Evolutionary conservation across 305 asterid genomes (phyloP), one percentile per base, ranked within the genome.

Genomic region (Solanum hybrid): DNA sequence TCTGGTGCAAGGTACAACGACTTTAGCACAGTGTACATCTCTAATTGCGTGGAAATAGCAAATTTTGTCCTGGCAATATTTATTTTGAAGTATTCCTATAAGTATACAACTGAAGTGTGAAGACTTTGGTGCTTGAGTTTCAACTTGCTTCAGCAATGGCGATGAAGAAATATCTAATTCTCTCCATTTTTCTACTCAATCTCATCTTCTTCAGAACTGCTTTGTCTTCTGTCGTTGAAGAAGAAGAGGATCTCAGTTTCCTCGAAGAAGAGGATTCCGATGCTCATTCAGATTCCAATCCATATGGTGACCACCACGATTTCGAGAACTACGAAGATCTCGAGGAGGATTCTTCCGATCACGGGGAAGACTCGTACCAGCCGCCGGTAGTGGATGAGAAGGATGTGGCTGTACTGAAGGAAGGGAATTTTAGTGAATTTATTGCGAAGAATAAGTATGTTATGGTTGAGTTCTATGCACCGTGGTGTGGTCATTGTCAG

Each of bases 401-500:
- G 78, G 95, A 96, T 92, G 98, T 96, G 88, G 92, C 93, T 87
- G 94, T 97, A 37, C 90, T 97, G 89, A 94, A 91, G 93, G 97
- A 93, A 13, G 93, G 98, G 34, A 97, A 95, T 91, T 97, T 97
- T 89, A 95, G 92, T 56, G 98, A 96, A 16, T 94, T 95, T 92
- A 75, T 97, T 4, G 92, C 72, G 90, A 94, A 89, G 84, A 96
- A 95, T 89, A 94, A 91, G 92, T 94, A 93, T 90, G 98, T 95
- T 92, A 93, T 97, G 98, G 98, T 97, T 92, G 99, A 97, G 85
- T 97, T 97, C 89, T 97, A 97, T 91, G 98, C 98, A 88, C 96
- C 98, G 87, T 96, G 98, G 99, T 96, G 99, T 91, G 98, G 99
- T 4, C 99, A 97, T 90, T 97, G 98, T 92, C 95, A 94, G 94